These are phyloP conservation scores for Maudiozyma pseudohumilis DNA, from an alignment of 805 yeast genomes.

Conservation along the genomic window DNA sequence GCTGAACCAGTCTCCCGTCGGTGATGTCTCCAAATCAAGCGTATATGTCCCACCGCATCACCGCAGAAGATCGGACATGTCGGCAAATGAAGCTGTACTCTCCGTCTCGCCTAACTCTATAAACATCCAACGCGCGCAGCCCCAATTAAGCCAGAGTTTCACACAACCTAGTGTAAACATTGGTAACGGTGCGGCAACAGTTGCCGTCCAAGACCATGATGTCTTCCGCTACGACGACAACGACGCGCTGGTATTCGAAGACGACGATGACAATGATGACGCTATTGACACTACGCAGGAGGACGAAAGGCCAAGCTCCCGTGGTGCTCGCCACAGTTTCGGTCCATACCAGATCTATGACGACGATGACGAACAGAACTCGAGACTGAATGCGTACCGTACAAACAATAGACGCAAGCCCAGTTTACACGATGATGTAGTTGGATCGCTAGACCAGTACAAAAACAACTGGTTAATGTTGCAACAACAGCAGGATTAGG, in stretches of 20 bases:
- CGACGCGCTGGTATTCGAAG: conserved; percentile 26
- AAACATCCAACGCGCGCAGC: conserved; percentile 3
- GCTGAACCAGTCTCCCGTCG: not conserved
- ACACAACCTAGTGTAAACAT: conserved; percentile 10
- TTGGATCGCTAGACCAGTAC: conserved; percentile 30
- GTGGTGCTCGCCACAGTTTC: conserved; percentile 10
- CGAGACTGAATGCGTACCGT: conserved; percentile 5
- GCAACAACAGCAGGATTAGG: conserved; percentile 25
- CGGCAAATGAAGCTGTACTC: conserved; percentile 18
- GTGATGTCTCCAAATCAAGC: conserved; percentile 18
- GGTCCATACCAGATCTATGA: conserved; percentile 15
- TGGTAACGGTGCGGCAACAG: conserved; percentile 20
- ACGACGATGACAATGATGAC: conserved; percentile 19
- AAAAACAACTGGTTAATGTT: conserved; percentile 31
- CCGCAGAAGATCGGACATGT: conserved; percentile 28
- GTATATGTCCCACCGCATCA: conserved; percentile 47
- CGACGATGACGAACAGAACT: conserved; percentile 5
- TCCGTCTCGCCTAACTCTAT: conserved; percentile 17
- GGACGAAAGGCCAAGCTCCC: conserved; percentile 4
- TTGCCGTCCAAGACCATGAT: conserved; percentile 22
- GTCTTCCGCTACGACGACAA: conserved; percentile 23
- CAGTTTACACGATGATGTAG: conserved; percentile 27
- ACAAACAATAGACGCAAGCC: conserved; percentile 20
- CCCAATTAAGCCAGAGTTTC: not conserved
- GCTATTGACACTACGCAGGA: conserved; percentile 12